Evolutionary conservation across 2,329 filamentous ascomycete genomes (phyloP).

Genomic region (Alternaria rosae): DNA sequence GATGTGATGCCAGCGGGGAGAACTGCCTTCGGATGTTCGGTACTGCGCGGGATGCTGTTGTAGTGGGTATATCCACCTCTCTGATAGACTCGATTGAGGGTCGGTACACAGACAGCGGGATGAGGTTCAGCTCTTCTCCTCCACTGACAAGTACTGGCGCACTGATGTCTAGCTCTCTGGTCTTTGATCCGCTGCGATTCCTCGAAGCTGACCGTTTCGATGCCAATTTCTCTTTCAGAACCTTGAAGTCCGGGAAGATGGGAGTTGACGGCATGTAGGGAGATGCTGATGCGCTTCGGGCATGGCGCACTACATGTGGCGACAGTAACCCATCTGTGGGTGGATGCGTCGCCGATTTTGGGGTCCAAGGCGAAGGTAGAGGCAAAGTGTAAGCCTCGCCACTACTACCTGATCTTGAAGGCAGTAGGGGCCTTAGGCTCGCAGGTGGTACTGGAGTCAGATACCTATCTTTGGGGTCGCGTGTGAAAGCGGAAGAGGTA

Average conservation of each 20-base stretch:
- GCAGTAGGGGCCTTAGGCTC: conserved; percentile 44
- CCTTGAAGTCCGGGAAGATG: conserved; percentile 42
- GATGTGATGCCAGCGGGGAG: conserved; percentile 44
- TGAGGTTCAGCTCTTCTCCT: conserved; percentile 38
- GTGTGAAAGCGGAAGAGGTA: conserved; percentile 73
- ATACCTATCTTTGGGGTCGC: conserved; percentile 80
- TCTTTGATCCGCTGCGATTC: conserved; percentile 30
- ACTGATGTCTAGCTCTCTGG: conserved; percentile 42
- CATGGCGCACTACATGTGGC: conserved; percentile 33
- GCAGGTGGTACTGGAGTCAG: conserved; percentile 67
- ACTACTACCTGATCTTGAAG: conserved; percentile 26
- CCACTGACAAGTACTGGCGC: conserved; percentile 43
- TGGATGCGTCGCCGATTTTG: conserved; percentile 42
- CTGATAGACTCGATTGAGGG: conserved; percentile 24
- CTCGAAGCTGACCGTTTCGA: conserved; percentile 37
- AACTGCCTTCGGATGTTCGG: conserved; percentile 32
- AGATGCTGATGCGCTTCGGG: conserved; percentile 43
- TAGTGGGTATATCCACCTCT: conserved; percentile 13
- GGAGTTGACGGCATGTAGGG: conserved; percentile 35
- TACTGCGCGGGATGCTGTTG: conserved; percentile 14
- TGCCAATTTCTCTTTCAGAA: conserved; percentile 41
- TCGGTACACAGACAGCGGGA: conserved; percentile 44
- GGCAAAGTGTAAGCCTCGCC: conserved; percentile 26
- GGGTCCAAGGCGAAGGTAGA: conserved; percentile 30
- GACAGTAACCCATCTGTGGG: conserved; percentile 31